Evolutionary conservation across 1,284 basidiomycete genomes (phyloP), one percentile per base, ranked within the genome.

Genomic region (Fomitopsis betulina): DNA sequence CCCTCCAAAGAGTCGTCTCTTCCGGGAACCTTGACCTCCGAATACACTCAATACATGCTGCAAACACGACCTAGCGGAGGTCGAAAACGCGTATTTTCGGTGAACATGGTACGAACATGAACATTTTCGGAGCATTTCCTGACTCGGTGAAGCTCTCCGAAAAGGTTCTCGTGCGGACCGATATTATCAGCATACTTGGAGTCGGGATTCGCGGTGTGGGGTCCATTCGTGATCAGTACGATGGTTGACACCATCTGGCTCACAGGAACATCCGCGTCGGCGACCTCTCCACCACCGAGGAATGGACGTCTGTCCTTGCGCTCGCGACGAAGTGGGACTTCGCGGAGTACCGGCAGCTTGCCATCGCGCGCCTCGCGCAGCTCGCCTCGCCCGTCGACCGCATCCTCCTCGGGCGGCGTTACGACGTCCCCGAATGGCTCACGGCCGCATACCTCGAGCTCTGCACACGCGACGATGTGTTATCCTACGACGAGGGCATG

Each of bases 271-370:
- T 61, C 21, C 53, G 56, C 30, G 53, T 58, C 5, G 63, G 62
- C 21, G 65, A 67, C 55, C 56, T 64, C 7, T 40, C 56, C 27
- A 62, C 67, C 25, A 59, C 63, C 19, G 63, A 65, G 9, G 67
- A 72, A 33, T 72, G 71, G 71, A 61, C 63, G 3, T 68, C 68
- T 45, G 65, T 72, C 25, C 64, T 72, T 19, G 56, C 55, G 35
- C 59, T 72, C 35, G 57, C 69, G n/a, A 63, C 61, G 40, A 62
- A 58, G 53, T 70, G 63, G 63, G 60, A 58, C 6, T 69, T 70
- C 58, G 56, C 62, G 2, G 60, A 45, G 21, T 60, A 67, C 47
- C 64, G 67, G n/a, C 45, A 56, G 35, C 62, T 67, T 43, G 67
- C 71, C 4, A 62, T 70, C 38, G 56, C 62, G 32, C 65, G 63